Percentiles rank a stretch among this genome's conserved stretches.
Evolutionary conservation across 1,139 yeast species (phyloP).

Genomic region (Geotrichum klebahnii): DNA sequence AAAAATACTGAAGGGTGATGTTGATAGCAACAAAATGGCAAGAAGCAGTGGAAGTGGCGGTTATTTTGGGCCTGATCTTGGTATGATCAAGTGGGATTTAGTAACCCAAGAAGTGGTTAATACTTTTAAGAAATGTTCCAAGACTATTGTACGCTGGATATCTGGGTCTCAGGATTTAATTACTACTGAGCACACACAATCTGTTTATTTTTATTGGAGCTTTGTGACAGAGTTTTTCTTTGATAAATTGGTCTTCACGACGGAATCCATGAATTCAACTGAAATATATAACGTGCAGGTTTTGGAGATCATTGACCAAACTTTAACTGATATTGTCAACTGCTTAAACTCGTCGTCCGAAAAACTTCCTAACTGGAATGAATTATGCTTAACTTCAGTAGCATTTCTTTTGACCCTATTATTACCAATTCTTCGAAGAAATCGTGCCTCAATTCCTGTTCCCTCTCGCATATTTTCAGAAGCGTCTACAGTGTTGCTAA

Average conservation of each 20-base stretch:
- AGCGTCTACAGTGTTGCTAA: slow-evolving; percentile 3
- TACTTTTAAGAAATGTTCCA: background rate
- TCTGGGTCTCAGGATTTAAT: background rate
- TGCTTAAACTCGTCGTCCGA: background rate
- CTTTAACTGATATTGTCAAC: background rate
- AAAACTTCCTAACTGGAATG: background rate
- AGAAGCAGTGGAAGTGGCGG: no score
- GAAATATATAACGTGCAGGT: background rate
- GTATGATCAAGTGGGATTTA: slow-evolving; percentile 13
- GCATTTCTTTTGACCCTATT: background rate
- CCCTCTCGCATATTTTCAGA: background rate
- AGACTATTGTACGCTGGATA: background rate
- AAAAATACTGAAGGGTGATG: slow-evolving; percentile 3
- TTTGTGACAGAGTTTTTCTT: slow-evolving; percentile 11
- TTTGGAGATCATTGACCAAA: background rate
- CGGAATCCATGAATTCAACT: background rate
- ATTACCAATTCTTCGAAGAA: background rate
- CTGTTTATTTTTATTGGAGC: slow-evolving; percentile 11
- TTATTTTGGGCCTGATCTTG: slow-evolving; percentile 19
- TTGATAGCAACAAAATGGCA: background rate
- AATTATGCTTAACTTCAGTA: slow-evolving; percentile 4
- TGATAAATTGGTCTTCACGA: background rate
- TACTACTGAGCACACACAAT: slow-evolving; percentile 12
- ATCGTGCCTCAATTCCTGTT: background rate
- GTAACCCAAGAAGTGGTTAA: background rate